A percentile compares a stretch with the other conserved stretches of the same genome.
phyloP scores from a whole-genome alignment of 164 flowering plant species.

The Magnolia sinica region DNA sequence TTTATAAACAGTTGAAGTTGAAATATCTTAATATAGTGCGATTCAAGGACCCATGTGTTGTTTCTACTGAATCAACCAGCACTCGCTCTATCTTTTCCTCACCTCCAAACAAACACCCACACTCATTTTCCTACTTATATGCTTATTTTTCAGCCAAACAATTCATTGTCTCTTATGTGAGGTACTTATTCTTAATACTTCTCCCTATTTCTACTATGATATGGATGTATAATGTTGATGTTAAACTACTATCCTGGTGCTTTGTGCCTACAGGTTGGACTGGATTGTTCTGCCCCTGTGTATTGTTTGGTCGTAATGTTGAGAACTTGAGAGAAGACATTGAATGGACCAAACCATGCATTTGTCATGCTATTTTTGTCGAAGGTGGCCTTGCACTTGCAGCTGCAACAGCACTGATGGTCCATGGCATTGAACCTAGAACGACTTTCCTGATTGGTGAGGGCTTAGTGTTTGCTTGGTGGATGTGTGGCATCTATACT shows the following conservation, averaged over 20 bases:
- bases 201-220: not conserved
- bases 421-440: conserved; percentile 81
- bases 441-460: conserved; percentile 76
- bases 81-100: not conserved
- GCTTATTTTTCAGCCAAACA: not conserved
- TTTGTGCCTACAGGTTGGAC: conserved; percentile 50
- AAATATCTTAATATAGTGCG: too few species aligned
- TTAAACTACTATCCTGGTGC: not conserved
- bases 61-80: too few species aligned
- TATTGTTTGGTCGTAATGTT: conserved; percentile 81
- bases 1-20: too few species aligned
- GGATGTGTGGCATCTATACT: conserved; percentile 97
- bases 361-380: conserved; percentile 81
- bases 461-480: conserved; percentile 81
- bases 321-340: conserved; percentile 72
- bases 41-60: too few species aligned
- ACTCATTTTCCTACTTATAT: not conserved
- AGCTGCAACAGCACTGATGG: conserved; percentile 52
- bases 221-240: not conserved
- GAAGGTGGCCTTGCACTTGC: conserved; percentile 92
- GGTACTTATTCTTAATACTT: not conserved
- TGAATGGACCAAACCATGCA: conserved; percentile 73
- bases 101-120: not conserved
- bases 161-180: too few species aligned
- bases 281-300: conserved; percentile 90